A percentile compares a stretch with the other conserved stretches of the same genome.
These are phyloP conservation scores for Iris pallida DNA, from an alignment of 116 monocot species.

Conservation along the genomic window DNA sequence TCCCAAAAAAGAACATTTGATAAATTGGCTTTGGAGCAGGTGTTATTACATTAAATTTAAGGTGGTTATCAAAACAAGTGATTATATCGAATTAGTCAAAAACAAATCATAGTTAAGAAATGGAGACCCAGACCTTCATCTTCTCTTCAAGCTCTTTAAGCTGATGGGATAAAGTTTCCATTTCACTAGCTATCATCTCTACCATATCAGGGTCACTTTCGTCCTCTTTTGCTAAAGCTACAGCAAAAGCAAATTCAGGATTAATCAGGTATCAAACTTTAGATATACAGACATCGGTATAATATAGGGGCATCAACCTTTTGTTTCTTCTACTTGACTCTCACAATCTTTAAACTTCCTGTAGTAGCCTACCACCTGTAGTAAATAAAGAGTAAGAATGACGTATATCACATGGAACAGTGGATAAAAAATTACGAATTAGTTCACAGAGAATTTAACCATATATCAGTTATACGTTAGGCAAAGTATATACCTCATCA, in stretches of 20 bases:
- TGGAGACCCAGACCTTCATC: conserved; percentile 46
- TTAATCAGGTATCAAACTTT: conserved; percentile 1
- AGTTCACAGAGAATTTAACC: too few relatives aligned
- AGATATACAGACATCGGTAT: not conserved
- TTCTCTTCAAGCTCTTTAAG: conserved; percentile 68
- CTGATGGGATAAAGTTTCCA: conserved; percentile 61
- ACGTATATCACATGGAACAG: conserved; percentile 4
- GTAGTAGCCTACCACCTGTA: conserved; percentile 75
- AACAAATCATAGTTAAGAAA: conserved; percentile 6
- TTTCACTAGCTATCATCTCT: conserved; percentile 83
- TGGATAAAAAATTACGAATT: too few relatives aligned
- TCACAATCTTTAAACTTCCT: conserved; percentile 79
- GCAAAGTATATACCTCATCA: conserved; percentile 52
- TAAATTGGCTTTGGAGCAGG: too few relatives aligned
- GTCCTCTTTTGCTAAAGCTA: conserved; percentile 78
- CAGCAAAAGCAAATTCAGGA: conserved; percentile 13
- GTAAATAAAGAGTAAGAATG: conserved; percentile 2
- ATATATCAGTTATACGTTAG: too few relatives aligned
- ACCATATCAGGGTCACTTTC: conserved; percentile 80
- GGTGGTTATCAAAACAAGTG: not conserved
- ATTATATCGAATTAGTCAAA: not conserved
- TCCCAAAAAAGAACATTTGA: too few relatives aligned
- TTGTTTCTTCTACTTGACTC: conserved; percentile 79
- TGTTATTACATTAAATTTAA: not conserved
- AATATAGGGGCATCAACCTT: conserved; percentile 41